These are phyloP conservation scores for Aspergillus quadricinctus DNA, from an alignment of 2,329 filamentous ascomycete genomes.

Conservation along the genomic window DNA sequence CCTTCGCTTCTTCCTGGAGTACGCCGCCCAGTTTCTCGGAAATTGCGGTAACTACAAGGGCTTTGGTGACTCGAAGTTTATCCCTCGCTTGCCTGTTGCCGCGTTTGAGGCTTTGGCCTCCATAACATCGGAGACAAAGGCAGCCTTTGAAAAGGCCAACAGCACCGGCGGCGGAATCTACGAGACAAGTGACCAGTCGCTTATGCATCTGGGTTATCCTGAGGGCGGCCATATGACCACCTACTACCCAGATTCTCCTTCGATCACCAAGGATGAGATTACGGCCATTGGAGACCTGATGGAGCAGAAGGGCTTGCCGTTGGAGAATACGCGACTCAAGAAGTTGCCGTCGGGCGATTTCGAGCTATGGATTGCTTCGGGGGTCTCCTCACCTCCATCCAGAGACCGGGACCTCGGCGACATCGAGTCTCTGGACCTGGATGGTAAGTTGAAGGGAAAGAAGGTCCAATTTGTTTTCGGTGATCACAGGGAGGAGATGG, in stretches of 20 bases:
- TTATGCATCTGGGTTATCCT: constrained; percentile 72
- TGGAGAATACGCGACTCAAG: constrained; percentile 70
- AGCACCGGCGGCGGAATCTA: constrained; percentile 62
- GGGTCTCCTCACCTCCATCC: constrained; percentile 54
- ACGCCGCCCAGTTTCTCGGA: constrained; percentile 72
- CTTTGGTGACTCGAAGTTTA: constrained; percentile 80
- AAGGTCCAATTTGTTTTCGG: constrained; percentile 69
- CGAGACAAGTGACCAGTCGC: constrained; percentile 56
- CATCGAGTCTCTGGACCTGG: constrained; percentile 57
- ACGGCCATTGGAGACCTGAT: constrained; percentile 67
- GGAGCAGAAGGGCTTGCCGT: constrained; percentile 64
- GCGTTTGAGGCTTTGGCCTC: constrained; percentile 62
- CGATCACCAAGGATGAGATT: constrained; percentile 72
- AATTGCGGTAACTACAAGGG: constrained; percentile 84
- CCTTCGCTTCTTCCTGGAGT: constrained; percentile 67
- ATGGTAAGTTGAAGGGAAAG: constrained; percentile 61
- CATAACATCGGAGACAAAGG: constrained; percentile 55
- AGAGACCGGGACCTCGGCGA: constrained; percentile 66
- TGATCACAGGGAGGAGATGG: constrained; percentile 69
- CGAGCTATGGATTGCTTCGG: constrained; percentile 72
- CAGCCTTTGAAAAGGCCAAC: constrained; percentile 63
- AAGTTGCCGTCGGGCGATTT: constrained; percentile 63
- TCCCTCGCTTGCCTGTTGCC: constrained; percentile 64
- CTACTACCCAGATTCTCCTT: constrained; percentile 73
- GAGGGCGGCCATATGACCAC: constrained; percentile 73